Percentiles rank a stretch among this genome's conserved stretches.
phyloP scores from a whole-genome alignment of 75 land plant genomes.

The Ceratopteris richardii region DNA sequence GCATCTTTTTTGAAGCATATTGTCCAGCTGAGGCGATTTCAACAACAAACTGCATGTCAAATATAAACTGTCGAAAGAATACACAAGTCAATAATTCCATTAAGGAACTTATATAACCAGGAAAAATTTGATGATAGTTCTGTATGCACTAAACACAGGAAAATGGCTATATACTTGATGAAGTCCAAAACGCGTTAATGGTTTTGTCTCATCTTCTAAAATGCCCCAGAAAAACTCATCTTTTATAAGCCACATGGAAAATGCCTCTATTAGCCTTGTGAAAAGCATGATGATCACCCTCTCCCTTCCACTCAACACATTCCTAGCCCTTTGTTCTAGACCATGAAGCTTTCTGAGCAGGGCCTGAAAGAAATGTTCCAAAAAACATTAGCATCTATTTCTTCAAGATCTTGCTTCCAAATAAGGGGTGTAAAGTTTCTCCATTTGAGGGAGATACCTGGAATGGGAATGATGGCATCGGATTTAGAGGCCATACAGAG shows the following conservation, averaged over 20 bases:
- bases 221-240: conserved; percentile 84
- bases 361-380: conserved; percentile 34
- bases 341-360: conserved; percentile 63
- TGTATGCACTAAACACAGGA: too few relatives aligned
- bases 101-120: too few relatives aligned
- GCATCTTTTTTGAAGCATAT: conserved; percentile 55
- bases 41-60: conserved; percentile 84
- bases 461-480: conserved; percentile 75
- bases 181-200: conserved; percentile 53
- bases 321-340: conserved; percentile 55
- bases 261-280: conserved; percentile 63
- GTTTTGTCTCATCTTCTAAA: conserved; percentile 57
- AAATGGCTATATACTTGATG: conserved; percentile 51
- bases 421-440: neutral
- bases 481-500: conserved; percentile 44
- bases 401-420: neutral
- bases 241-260: conserved; percentile 60
- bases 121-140: too few relatives aligned
- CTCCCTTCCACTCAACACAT: conserved; percentile 70
- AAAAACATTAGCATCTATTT: neutral
- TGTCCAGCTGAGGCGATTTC: conserved; percentile 66
- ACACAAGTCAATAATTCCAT: conserved; percentile 1
- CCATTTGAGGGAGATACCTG: conserved; percentile 36
- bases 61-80: conserved; percentile 44
- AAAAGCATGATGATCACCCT: conserved; percentile 59